Evolutionary conservation across 495 filamentous ascomycete species (phyloP).

Genomic region (Podospora pseudopauciseta): DNA sequence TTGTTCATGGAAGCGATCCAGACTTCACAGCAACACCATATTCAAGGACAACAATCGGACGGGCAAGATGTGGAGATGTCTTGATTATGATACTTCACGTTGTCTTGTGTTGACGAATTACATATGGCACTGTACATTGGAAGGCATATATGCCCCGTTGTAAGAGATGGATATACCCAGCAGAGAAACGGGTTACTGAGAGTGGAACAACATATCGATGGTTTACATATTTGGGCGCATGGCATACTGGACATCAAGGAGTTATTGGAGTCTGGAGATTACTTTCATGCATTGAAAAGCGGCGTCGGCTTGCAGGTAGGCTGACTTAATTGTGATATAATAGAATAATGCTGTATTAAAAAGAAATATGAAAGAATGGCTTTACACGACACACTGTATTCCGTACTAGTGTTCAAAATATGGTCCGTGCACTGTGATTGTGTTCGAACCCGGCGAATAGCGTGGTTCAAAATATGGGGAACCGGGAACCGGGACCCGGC

Average conservation of each 20-base stretch:
- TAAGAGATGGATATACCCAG: neutral
- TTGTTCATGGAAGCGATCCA: conserved; percentile 51
- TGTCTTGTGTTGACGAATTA: neutral
- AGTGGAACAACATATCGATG: neutral
- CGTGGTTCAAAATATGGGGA: neutral
- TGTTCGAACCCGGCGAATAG: neutral
- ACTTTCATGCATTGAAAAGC: neutral
- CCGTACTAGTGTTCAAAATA: neutral
- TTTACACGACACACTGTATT: no score
- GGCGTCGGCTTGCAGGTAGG: neutral
- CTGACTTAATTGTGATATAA: neutral
- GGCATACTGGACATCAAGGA: neutral
- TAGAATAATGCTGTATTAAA: neutral
- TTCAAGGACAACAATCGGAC: neutral
- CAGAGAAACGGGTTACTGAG: neutral
- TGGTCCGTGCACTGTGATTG: neutral
- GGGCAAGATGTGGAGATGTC: conserved; percentile 34
- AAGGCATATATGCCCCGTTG: neutral
- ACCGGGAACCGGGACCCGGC: neutral
- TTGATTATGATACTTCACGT: conserved; percentile 5
- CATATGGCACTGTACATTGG: neutral
- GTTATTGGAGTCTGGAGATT: neutral
- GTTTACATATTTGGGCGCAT: neutral
- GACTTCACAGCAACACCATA: conserved; percentile 7
- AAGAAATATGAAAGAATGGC: neutral